Percentiles rank a stretch among this genome's conserved stretches.
These are phyloP conservation scores for Lentinula guzmanii DNA, from an alignment of 768 basidiomycete species.

Conservation along the genomic window DNA sequence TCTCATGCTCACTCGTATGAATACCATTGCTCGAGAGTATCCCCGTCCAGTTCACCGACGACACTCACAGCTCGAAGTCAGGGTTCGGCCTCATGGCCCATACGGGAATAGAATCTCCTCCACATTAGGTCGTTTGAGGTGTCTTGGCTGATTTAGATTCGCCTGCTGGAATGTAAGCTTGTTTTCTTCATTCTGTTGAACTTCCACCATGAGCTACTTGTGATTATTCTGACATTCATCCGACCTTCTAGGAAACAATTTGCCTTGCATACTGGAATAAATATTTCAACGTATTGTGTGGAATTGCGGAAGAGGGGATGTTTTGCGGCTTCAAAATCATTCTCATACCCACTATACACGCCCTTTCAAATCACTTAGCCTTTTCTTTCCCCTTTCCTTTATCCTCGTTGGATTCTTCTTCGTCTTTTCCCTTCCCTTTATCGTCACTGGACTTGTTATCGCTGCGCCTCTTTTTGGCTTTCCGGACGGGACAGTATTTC, in stretches of 20 bases:
- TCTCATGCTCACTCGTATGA: not conserved
- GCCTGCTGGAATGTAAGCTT: not conserved
- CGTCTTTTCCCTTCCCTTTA: not conserved
- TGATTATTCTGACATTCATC: conserved; percentile 2
- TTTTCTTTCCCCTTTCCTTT: not conserved
- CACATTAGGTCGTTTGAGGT: not conserved
- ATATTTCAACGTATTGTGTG: too few species aligned
- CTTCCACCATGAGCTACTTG: not conserved
- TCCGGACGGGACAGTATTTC: not conserved
- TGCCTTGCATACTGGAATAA: conserved; percentile 38
- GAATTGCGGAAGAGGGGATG: too few species aligned
- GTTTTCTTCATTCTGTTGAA: too few species aligned
- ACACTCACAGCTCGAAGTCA: not conserved
- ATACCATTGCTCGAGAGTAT: not conserved
- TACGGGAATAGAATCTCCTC: not conserved
- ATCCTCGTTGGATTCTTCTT: not conserved
- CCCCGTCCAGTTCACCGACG: not conserved
- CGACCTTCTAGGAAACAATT: conserved; percentile 43
- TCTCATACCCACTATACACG: too few species aligned
- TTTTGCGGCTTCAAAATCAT: too few species aligned
- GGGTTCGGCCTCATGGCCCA: not conserved
- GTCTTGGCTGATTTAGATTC: conserved; percentile 5
- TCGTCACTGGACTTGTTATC: not conserved
- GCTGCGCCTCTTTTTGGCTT: too few species aligned
- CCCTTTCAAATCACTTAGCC: too few species aligned